Evolutionary conservation across 257 asterid genomes (phyloP).

Genomic region (Coffea eugenioides): DNA sequence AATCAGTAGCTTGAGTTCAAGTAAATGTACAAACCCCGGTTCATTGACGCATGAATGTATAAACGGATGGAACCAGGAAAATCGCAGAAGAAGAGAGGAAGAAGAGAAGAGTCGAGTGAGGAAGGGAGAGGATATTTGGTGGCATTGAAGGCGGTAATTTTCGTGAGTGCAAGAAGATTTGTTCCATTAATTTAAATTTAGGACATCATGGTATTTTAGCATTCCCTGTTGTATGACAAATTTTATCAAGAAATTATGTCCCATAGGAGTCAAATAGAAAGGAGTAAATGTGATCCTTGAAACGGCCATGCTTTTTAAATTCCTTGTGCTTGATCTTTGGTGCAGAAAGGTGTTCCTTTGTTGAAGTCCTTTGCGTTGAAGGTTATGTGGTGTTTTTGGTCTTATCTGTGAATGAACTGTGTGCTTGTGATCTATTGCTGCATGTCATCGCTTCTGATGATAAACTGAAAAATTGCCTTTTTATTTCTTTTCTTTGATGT

Average conservation of each 20-base stretch:
- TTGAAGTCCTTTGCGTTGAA: neutral
- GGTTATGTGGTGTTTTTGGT: neutral
- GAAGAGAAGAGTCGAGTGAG: no score
- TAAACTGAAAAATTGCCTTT: no score
- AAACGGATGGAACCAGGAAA: neutral
- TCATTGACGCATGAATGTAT: neutral
- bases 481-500: no score
- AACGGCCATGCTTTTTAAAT: neutral
- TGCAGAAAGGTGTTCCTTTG: neutral
- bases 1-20: neutral
- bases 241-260: neutral
- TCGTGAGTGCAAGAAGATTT: neutral
- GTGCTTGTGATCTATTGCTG: neutral
- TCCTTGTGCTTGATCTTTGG: neutral
- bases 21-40: neutral
- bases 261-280: no score
- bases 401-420: neutral
- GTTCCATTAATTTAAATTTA: neutral
- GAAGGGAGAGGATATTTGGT: neutral
- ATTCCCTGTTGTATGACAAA: neutral
- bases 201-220: neutral
- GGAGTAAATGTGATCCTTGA: neutral
- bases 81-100: neutral
- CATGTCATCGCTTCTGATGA: no score
- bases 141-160: neutral